Base-by-base conservation (phyloP, 2,329 filamentous ascomycete species). In the Eutypella sp. region DNA sequence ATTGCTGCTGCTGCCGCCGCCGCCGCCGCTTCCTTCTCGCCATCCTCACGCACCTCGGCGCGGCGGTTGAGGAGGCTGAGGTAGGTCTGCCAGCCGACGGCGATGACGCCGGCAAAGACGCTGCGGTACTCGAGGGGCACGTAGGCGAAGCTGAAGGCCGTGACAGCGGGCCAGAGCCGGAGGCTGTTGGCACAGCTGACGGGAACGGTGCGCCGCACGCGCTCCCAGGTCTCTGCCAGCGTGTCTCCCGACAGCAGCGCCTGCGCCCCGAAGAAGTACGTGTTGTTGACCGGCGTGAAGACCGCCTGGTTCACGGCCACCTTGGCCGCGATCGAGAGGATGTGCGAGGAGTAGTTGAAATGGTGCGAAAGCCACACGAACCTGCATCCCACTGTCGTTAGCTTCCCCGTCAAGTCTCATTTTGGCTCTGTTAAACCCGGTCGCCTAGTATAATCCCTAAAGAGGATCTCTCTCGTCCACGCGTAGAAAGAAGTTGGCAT, bases 51-150 rank as follows among this genome's bases (percentile, higher is more conserved):
- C 41, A 72, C 71, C 63, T 89, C 88, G 2, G 87, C 88, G 50
- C 73, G 72, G 58, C 85, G 77, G 58, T 95, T 95, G 59, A 95
- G 66, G 65, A 82, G 87, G 55, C 84, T 88, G 56, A 96, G 61
- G 72, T 96, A 96, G 1, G 89, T 90, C 76, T 96, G 91, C 91
- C 91, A 96, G 0, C 87, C 87, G 42, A 96, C 85, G 1, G 89
- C 88, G 53, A 95, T 78, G 6, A 85, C 69, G 1, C 87, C 89
- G 0, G 85, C 81, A 56, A 96, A 93, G 15, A 95, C 76, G 56
- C 82, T 87, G 42, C 91, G 75, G 66, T 89, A 92, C 60, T 92
- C 82, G 40, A 89, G 73, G 22, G 84, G 81, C 4, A 96, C 72
- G 58, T 89, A 93, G n/a, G 85, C 82, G 60, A 96, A 95, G 64